Percentiles rank a stretch among this genome's conserved stretches.
phyloP scores from a whole-genome alignment of 768 basidiomycete species.

The Collybia sp. region DNA sequence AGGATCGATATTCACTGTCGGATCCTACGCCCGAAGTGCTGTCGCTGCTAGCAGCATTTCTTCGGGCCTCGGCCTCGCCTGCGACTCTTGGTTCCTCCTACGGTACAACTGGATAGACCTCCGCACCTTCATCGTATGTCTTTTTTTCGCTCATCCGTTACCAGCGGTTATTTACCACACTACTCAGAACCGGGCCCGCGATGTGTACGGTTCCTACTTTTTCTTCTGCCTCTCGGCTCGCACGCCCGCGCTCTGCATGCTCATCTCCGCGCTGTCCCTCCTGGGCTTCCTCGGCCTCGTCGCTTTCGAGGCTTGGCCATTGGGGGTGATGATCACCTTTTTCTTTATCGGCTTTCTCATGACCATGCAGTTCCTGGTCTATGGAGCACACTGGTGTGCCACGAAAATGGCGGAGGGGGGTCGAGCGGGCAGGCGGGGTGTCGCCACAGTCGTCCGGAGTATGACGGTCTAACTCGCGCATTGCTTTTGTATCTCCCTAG shows the following conservation, averaged over 20 bases:
- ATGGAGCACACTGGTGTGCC: slow-evolving; percentile 36
- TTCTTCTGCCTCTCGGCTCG: slow-evolving; percentile 69
- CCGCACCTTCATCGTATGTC: slow-evolving; percentile 49
- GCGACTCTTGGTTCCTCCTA: slow-evolving; percentile 63
- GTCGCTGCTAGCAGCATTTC: slow-evolving; percentile 56
- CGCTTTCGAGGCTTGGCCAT: slow-evolving; percentile 61
- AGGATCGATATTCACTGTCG: slow-evolving; percentile 45
- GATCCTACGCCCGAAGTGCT: slow-evolving; percentile 39
- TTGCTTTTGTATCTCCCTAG: too few species aligned
- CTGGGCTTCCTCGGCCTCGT: slow-evolving; percentile 57
- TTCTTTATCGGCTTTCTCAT: slow-evolving; percentile 54
- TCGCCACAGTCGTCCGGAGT: neutral
- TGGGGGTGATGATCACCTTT: slow-evolving; percentile 54
- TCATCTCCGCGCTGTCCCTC: slow-evolving; percentile 49
- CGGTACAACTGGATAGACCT: slow-evolving; percentile 52
- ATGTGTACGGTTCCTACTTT: slow-evolving; percentile 56
- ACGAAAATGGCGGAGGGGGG: slow-evolving; percentile 15
- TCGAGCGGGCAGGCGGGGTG: neutral
- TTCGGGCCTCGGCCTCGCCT: slow-evolving; percentile 61
- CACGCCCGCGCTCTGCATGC: slow-evolving; percentile 58
- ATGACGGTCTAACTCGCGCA: too few species aligned
- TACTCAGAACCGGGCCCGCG: slow-evolving; percentile 40
- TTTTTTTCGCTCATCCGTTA: neutral
- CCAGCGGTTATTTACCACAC: too few species aligned
- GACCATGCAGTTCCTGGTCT: slow-evolving; percentile 64